Percentiles rank a stretch among this genome's conserved stretches.
These are phyloP conservation scores for Candida pseudoviswanathii DNA, from an alignment of 1,139 yeast species.

Conservation along the genomic window DNA sequence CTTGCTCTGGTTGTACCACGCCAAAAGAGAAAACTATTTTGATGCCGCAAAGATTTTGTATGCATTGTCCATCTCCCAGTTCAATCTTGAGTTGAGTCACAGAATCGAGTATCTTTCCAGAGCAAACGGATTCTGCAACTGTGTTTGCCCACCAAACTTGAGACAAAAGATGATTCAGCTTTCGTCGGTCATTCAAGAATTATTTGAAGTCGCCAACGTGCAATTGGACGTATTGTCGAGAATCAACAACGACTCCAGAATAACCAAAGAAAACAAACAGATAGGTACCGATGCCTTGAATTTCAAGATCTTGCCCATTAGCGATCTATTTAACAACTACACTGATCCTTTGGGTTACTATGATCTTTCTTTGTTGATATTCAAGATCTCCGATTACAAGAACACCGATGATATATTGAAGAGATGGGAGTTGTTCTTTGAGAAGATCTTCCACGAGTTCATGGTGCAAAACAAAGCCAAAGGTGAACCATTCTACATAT, in stretches of 20 bases:
- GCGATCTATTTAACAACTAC: constrained; percentile 81
- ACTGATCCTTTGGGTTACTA: constrained; percentile 89
- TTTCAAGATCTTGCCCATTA: constrained; percentile 65
- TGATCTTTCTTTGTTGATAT: constrained; percentile 76
- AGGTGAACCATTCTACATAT: constrained; percentile 43
- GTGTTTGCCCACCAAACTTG: constrained; percentile 76
- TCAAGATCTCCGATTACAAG: constrained; percentile 80
- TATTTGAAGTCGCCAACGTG: constrained; percentile 82
- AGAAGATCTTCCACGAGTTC: constrained; percentile 42
- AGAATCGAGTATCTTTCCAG: constrained; percentile 88
- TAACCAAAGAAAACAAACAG: constrained; percentile 47
- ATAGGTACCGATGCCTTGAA: constrained; percentile 59
- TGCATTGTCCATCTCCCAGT: constrained; percentile 72
- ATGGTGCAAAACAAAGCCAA: constrained; percentile 28
- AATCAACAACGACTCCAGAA: constrained; percentile 60
- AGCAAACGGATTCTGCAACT: constrained; percentile 90
- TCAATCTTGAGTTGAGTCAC: constrained; percentile 65
- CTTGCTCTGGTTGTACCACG: constrained; percentile 85
- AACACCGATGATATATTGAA: constrained; percentile 70
- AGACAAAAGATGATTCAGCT: constrained; percentile 77
- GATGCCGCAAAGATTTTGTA: constrained; percentile 85
- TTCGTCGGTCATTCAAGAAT: constrained; percentile 71
- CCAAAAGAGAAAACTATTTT: constrained; percentile 75
- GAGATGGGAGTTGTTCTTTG: constrained; percentile 70
- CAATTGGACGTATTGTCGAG: constrained; percentile 78